phyloP scores from a whole-genome alignment of 2,329 filamentous ascomycete genomes.

The Alternaria novae-zelandiae region DNA sequence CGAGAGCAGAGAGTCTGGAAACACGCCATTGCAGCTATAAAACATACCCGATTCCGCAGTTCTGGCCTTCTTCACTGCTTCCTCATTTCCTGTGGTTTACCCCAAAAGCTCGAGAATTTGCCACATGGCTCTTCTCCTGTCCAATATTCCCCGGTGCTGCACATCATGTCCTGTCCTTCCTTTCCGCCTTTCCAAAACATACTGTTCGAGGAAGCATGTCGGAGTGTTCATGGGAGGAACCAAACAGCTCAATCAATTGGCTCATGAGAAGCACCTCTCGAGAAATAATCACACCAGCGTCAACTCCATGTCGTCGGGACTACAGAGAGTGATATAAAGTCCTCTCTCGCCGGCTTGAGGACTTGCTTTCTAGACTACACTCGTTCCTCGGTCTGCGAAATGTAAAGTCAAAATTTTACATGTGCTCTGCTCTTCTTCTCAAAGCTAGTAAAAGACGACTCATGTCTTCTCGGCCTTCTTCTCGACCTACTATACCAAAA shows the following conservation, averaged over 20 bases:
- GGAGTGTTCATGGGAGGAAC: neutral
- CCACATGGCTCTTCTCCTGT: neutral
- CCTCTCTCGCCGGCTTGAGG: neutral
- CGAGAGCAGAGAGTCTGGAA: neutral
- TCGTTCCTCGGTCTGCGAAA: no score
- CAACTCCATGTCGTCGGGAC: neutral
- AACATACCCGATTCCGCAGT: rapidly evolving
- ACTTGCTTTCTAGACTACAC: neutral
- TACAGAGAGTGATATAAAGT: neutral
- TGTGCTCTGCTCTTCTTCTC: neutral
- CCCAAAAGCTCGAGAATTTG: rapidly evolving
- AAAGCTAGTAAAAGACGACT: no score
- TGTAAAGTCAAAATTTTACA: neutral
- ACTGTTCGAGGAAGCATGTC: neutral
- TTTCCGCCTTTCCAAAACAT: neutral
- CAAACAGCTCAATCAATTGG: neutral
- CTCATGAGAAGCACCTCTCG: neutral
- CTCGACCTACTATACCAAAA: rapidly evolving
- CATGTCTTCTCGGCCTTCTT: neutral
- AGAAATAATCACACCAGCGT: neutral
- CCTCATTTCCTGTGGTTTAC: rapidly evolving
- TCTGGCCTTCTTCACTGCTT: neutral
- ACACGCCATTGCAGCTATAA: neutral
- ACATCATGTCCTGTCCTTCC: neutral
- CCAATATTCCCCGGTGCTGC: rapidly evolving